Conservation (phyloP, 768 basidiomycete species). For the Mycena galericulata region DNA sequence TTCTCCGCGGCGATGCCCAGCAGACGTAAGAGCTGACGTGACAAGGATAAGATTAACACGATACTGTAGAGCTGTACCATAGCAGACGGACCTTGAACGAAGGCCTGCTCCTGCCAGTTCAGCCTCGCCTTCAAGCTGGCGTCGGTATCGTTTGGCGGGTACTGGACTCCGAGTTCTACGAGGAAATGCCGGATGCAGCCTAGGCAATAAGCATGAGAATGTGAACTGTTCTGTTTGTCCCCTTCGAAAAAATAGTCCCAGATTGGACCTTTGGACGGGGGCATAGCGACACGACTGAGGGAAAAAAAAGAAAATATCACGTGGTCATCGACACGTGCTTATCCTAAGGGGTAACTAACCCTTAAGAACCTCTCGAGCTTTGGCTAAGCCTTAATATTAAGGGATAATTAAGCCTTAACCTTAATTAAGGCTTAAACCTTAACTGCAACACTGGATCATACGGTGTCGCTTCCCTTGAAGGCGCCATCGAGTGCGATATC, state of each 20-base stretch:
- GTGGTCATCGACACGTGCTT: too few relatives aligned
- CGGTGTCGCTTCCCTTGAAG: too few relatives aligned
- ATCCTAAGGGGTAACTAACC: too few relatives aligned
- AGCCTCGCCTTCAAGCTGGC: not conserved
- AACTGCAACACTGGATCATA: too few relatives aligned
- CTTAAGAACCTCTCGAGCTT: too few relatives aligned
- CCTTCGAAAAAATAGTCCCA: constrained; percentile 10
- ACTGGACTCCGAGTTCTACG: not conserved
- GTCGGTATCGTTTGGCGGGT: constrained; percentile 8
- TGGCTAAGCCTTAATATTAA: too few relatives aligned
- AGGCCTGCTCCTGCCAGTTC: not conserved
- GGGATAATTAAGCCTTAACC: too few relatives aligned
- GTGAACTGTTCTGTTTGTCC: not conserved
- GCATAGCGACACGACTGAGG: not conserved
- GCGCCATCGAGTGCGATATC: too few relatives aligned
- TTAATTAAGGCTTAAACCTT: too few relatives aligned
- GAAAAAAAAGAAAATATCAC: not conserved
- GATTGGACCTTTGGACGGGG: not conserved
- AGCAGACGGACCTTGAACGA: not conserved
- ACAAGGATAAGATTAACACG: not conserved
- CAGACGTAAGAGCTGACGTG: not conserved
- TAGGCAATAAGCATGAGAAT: not conserved
- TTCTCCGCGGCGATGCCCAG: constrained; percentile 11
- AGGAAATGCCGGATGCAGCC: constrained; percentile 6
- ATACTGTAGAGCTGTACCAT: not conserved